phyloP scores from a whole-genome alignment of 2,329 filamentous ascomycete genomes.

The Claviceps cyperi region DNA sequence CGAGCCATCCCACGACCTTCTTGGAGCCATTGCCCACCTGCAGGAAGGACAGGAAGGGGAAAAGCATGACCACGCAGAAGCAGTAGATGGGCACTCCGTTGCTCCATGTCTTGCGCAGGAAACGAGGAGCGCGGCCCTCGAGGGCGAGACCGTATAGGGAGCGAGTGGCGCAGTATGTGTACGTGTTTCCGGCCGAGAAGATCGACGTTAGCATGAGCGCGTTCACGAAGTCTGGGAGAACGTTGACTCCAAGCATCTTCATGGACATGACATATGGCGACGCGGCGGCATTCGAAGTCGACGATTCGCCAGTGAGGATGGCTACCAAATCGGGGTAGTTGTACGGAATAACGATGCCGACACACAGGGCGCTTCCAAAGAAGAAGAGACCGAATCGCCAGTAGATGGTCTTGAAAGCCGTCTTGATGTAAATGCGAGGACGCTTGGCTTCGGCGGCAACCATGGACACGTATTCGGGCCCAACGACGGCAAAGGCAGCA shows the following conservation, averaged over 20 bases:
- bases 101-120: conserved; percentile 44
- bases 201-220: conserved; percentile 31
- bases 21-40: conserved; percentile 33
- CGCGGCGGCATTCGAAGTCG: conserved; percentile 32
- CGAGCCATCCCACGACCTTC: conserved; percentile 37
- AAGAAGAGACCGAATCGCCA: conserved; percentile 60
- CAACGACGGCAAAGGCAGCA: conserved; percentile 48
- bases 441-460: conserved; percentile 57
- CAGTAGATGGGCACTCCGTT: conserved; percentile 48
- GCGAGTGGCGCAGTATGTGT: conserved; percentile 36
- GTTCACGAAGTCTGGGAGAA: conserved; percentile 44
- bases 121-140: conserved; percentile 32
- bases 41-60: conserved; percentile 39
- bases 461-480: conserved; percentile 53
- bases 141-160: conserved; percentile 36
- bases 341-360: conserved; percentile 52
- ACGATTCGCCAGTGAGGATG: conserved; percentile 30
- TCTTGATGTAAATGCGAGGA: conserved; percentile 48
- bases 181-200: conserved; percentile 35
- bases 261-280: conserved; percentile 52
- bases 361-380: conserved; percentile 49
- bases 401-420: conserved; percentile 59
- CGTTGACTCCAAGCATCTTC: conserved; percentile 35
- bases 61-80: conserved; percentile 37
- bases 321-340: conserved; percentile 40